These are phyloP conservation scores for Agastache rugosa DNA, from an alignment of 257 asterid genomes.

Conservation along the genomic window DNA sequence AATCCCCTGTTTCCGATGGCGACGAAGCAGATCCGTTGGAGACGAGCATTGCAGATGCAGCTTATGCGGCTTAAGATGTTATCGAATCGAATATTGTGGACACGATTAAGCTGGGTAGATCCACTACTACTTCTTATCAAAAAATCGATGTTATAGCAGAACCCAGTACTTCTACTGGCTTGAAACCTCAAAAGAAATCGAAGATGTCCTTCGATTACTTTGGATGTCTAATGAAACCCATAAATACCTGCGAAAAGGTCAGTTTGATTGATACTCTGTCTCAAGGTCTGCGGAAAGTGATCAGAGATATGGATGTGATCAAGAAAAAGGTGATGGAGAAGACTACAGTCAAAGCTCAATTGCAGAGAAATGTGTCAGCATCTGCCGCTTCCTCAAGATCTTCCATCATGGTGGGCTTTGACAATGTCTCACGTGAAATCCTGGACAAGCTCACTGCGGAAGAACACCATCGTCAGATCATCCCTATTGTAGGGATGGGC, in stretches of 20 bases:
- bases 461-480: not conserved
- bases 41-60: constrained; percentile 23
- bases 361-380: too few relatives aligned
- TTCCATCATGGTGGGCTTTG: constrained; percentile 27
- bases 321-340: not conserved
- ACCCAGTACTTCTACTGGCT: not conserved
- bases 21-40: constrained; percentile 8
- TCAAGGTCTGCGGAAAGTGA: constrained; percentile 17
- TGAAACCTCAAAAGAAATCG: too few relatives aligned
- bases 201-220: too few relatives aligned
- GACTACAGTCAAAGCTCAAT: too few relatives aligned
- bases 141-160: too few relatives aligned
- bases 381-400: not conserved
- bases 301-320: not conserved
- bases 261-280: too few relatives aligned
- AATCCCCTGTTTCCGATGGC: not conserved
- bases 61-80: constrained; percentile 20
- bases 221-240: too few relatives aligned
- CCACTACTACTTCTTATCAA: not conserved
- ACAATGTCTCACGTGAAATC: not conserved
- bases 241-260: too few relatives aligned
- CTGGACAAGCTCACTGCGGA: constrained; percentile 5
- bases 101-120: not conserved
- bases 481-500: constrained; percentile 21
- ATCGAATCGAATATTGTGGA: constrained; percentile 12